These are phyloP conservation scores for Psidium guajava DNA, from an alignment of 345 rosid species.

Conservation along the genomic window DNA sequence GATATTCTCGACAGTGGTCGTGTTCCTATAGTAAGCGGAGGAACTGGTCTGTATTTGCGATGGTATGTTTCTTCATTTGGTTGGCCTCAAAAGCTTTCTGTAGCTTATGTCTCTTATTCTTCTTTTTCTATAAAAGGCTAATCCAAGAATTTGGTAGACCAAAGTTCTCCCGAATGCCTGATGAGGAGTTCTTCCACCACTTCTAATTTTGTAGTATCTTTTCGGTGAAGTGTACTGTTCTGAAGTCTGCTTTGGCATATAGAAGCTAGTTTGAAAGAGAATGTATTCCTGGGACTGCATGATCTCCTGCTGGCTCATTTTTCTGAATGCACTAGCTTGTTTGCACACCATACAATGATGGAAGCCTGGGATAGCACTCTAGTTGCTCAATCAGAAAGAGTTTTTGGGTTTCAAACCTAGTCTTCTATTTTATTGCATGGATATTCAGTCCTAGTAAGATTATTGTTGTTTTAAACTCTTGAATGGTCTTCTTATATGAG, in stretches of 20 bases:
- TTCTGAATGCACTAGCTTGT: neutral
- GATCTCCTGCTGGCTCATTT: neutral
- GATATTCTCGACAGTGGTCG: slow-evolving; percentile 45
- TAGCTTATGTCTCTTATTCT: neutral
- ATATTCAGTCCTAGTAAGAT: neutral
- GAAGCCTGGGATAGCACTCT: neutral
- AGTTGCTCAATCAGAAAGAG: neutral
- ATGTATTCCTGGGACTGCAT: neutral
- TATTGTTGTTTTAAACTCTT: neutral
- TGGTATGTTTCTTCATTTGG: slow-evolving; percentile 41
- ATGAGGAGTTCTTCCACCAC: neutral
- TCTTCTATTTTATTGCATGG: neutral
- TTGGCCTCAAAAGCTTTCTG: slow-evolving; percentile 4
- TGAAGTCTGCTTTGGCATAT: neutral
- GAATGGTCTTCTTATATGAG: neutral
- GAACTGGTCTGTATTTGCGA: slow-evolving; percentile 86
- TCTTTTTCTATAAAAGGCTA: neutral
- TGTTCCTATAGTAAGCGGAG: slow-evolving; percentile 83
- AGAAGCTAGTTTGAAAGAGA: neutral
- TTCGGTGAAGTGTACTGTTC: neutral
- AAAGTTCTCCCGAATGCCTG: neutral
- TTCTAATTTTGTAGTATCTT: neutral
- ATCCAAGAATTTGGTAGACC: neutral
- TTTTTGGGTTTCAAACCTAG: neutral
- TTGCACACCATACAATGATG: neutral